Percentiles rank a stretch among this genome's conserved stretches.
Conservation (phyloP, 2,329 filamentous ascomycete genomes). For the Colletotrichum tropicicola region DNA sequence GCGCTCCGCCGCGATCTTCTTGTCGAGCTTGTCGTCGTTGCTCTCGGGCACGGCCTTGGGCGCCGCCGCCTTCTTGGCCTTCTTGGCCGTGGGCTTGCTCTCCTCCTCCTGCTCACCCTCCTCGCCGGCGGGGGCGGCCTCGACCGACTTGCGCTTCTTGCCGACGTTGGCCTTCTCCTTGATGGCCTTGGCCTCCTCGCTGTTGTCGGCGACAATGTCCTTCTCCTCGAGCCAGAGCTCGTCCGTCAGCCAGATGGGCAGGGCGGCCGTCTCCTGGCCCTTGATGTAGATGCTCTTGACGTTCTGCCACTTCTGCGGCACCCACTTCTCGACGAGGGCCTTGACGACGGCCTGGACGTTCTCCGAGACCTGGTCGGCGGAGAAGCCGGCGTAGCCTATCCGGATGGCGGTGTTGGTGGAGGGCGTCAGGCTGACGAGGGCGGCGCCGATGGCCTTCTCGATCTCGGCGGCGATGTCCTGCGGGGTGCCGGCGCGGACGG, state of each 20-base stretch:
- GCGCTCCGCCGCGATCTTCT: constrained; percentile 64
- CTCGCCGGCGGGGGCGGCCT: constrained; percentile 39
- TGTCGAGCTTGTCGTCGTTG: constrained; percentile 62
- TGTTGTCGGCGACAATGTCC: constrained; percentile 73
- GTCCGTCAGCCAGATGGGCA: constrained; percentile 94
- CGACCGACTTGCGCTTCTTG: constrained; percentile 70
- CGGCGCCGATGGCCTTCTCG: constrained; percentile 77
- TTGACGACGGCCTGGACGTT: constrained; percentile 80
- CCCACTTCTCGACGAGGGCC: constrained; percentile 78
- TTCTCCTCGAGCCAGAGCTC: constrained; percentile 88
- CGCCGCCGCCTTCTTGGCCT: constrained; percentile 39
- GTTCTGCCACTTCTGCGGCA: constrained; percentile 89
- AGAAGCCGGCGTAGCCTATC: constrained; percentile 80
- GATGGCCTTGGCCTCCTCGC: constrained; percentile 57
- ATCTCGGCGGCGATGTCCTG: constrained; percentile 82
- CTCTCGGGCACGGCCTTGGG: constrained; percentile 45
- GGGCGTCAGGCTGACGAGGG: constrained; percentile 82
- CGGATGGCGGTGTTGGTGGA: constrained; percentile 83
- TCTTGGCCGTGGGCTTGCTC: constrained; percentile 51
- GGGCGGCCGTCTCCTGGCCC: constrained; percentile 83
- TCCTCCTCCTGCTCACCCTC: constrained; percentile 41
- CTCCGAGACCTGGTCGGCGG: constrained; percentile 77
- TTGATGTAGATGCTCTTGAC: constrained; percentile 89
- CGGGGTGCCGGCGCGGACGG: constrained; percentile 61
- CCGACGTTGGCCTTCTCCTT: constrained; percentile 64